Evolutionary conservation across 257 asterid genomes (phyloP).

Genomic region (Solanum paucissectum): DNA sequence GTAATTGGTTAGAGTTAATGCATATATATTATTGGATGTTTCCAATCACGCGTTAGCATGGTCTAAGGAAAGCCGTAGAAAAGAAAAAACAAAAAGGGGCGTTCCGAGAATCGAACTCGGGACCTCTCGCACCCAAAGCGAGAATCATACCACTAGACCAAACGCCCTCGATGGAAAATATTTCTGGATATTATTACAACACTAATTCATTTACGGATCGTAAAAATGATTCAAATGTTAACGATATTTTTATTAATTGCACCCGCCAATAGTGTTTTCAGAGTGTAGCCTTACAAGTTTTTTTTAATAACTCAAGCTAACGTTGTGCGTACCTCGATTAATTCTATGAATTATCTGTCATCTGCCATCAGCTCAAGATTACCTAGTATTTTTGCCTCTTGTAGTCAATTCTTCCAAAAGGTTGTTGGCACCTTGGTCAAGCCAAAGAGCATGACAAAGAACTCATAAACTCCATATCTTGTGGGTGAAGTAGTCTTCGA

Average conservation of each 20-base stretch:
- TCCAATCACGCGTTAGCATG: background rate
- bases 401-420: background rate
- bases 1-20: background rate
- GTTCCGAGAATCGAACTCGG: slow-evolving; percentile 77
- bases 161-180: slow-evolving; percentile 21
- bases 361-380: background rate
- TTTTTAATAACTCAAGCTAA: background rate
- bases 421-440: background rate
- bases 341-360: background rate
- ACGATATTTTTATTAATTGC: background rate
- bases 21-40: background rate
- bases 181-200: background rate
- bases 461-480: background rate
- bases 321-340: background rate
- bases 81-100: slow-evolving; percentile 25
- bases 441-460: background rate
- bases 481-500: background rate
- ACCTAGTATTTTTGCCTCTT: background rate
- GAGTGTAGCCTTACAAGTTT: background rate
- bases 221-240: background rate
- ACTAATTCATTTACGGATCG: background rate
- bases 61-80: background rate
- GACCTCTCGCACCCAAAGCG: slow-evolving; percentile 89
- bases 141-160: slow-evolving; percentile 94
- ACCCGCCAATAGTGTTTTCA: background rate